Evolutionary conservation across 1,139 yeast species (phyloP), one percentile per base, ranked within the genome.

Genomic region (Pneumocystis carinii): DNA sequence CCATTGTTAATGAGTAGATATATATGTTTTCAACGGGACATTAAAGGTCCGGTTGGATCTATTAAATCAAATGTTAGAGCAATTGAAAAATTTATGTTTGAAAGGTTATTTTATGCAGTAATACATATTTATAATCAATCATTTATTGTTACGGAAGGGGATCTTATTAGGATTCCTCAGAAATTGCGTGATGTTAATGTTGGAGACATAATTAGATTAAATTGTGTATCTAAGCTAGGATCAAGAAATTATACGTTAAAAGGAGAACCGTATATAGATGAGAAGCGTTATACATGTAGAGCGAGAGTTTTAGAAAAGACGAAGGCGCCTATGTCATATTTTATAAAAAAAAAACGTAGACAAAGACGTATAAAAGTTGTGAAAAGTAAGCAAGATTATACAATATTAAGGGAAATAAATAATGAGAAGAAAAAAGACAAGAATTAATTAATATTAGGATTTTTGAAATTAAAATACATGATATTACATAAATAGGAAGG

Each of bases 61-160:
- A 48, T 15, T 12, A 12, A 14, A n/a, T 48, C 27, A 2, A 48
- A 4, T 24, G 24, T 19, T 12, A 57, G 14, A 19, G 17, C 61
- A 3, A 36, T 64, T 14, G 19, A 58, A n/a, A 35, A 48, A 15
- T 48, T 86, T 15, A 7, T 36, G 7, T 35, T 58, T 32, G 66
- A 65, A 60, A 62, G 65, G 29, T 32, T 35, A 27, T 63, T 58
- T 59, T 92, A 90, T 71, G 98, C 98, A 62, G 79, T 88, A 8
- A 81, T 90, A 69, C 84, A 83, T 70, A 81, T 94, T 60, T 94
- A 90, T 76, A 84, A 86, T 73, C 83, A 90, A 74, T 89, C 95
- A 60, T 90, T 88, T 71, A 77, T 92, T 66, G 95, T 94, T 29
- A 90, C 98, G 27, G 83, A 85, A 69, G 98, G 98, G 27, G 99